Percentiles rank a stretch among this genome's conserved stretches.
Evolutionary conservation across 1,139 yeast genomes (phyloP).

Genomic region (Suhomyces choctaworum): DNA sequence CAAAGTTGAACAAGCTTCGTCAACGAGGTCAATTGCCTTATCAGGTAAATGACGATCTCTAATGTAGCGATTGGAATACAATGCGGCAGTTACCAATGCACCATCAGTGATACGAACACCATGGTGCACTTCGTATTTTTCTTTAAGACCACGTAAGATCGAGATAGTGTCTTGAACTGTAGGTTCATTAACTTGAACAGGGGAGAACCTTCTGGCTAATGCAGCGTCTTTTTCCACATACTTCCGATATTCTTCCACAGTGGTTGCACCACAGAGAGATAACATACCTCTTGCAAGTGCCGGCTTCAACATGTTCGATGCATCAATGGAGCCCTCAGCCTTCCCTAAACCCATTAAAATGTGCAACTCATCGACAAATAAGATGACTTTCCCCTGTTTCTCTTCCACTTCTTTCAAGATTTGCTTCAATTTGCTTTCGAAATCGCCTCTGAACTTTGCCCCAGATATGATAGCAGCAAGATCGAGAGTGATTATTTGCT

Average conservation of each 20-base stretch:
- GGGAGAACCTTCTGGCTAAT: conserved; percentile 86
- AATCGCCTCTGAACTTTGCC: conserved; percentile 93
- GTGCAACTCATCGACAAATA: conserved; percentile 92
- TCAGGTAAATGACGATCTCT: conserved; percentile 92
- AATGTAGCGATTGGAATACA: conserved; percentile 84
- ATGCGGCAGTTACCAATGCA: conserved; percentile 92
- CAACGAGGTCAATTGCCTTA: conserved; percentile 93
- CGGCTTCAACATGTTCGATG: conserved; percentile 89
- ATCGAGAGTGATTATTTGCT: conserved; percentile 80
- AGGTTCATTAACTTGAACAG: conserved; percentile 88
- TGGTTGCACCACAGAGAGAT: conserved; percentile 96
- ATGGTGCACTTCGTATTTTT: conserved; percentile 93
- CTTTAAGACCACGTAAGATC: conserved; percentile 89
- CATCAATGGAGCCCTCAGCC: conserved; percentile 95
- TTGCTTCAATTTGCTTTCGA: conserved; percentile 83
- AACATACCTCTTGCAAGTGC: conserved; percentile 91
- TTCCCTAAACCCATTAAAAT: conserved; percentile 90
- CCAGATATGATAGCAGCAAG: conserved; percentile 90
- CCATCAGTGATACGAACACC: conserved; percentile 96
- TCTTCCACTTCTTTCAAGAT: conserved; percentile 88
- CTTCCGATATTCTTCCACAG: conserved; percentile 81
- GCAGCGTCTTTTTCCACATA: conserved; percentile 94
- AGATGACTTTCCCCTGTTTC: conserved; percentile 71
- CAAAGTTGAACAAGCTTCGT: conserved; percentile 94
- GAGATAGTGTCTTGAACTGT: conserved; percentile 88